Base-by-base conservation (phyloP, 352 stramenopile species). In the Phytophthora syringae region DNA sequence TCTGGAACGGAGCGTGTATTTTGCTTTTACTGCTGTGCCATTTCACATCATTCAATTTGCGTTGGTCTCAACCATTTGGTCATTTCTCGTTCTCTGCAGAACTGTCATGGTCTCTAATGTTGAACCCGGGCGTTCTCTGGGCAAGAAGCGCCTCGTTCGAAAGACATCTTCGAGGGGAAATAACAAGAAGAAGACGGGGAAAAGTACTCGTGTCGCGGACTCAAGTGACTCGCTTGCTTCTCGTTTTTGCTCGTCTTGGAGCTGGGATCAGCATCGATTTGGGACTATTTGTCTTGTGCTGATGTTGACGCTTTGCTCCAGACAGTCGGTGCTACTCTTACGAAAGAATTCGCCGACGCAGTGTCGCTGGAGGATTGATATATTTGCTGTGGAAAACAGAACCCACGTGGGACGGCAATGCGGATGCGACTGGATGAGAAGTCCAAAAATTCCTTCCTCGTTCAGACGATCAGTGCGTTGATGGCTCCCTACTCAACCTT, bases 401-500 rank as follows among this genome's bases (percentile, higher is more conserved):
- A 42, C n/a, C 5, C 52, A 60, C 39, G 20, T 60, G 24, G 36
- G 52, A 27, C 24, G 52, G 18, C 2, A 30, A 44, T 60, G 52
- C 39, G 39, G 37, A 15, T 60, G 52, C 18, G 52, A 60, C 27
- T 60, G 36, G 52, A 60, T 60, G 22, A 42, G 52, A 60, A 30
- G 22, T 50, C 52, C 50, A 15, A 24, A n/a, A 60, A 22, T 60
- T 60, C n/a, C 9, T 49, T n/a, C 52, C 37, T 27, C n/a, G 11
- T 15, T 39, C 37, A 27, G 5, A 42, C 3, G 36, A 50, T n/a
- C 20, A 39, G 3, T 50, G 52, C 39, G 6, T 10, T 16, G n/a
- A 48, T 60, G 12, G 9, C 1, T 16, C 25, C 3, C 37, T 24
- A 22, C 50, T 32, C n/a, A 43, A 7, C 16, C 1, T 60, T n/a